Conservation (phyloP, 352 stramenopile species). For the Phytophthora syringae region DNA sequence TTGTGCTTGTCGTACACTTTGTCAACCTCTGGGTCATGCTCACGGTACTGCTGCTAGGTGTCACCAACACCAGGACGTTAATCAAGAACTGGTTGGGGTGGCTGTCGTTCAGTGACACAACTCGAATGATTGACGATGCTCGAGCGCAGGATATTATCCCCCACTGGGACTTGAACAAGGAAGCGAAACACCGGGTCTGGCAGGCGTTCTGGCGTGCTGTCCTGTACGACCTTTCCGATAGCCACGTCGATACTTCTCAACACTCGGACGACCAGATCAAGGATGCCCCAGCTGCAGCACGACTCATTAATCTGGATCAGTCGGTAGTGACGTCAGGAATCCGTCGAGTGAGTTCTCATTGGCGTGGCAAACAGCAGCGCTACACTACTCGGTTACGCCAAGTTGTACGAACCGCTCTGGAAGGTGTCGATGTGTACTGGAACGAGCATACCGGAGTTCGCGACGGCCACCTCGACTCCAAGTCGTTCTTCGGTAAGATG, state of each 20-base stretch:
- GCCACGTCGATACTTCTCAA: conserved; percentile 1
- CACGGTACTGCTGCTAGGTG: conserved; percentile 35
- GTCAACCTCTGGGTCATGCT: conserved; percentile 47
- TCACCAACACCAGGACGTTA: conserved; percentile 32
- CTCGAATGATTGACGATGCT: conserved; percentile 35
- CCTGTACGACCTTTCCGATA: conserved; percentile 34
- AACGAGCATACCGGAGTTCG: conserved; percentile 31
- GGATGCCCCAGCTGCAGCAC: conserved; percentile 17
- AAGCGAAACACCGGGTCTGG: conserved; percentile 54
- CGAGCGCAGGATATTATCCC: conserved; percentile 30
- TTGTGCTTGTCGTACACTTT: conserved; percentile 48
- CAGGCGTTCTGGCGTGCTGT: conserved; percentile 52
- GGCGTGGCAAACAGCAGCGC: conserved; percentile 31
- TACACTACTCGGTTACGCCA: conserved; percentile 35
- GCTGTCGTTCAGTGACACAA: conserved; percentile 51
- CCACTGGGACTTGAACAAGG: conserved; percentile 48
- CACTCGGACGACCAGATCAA: conserved; percentile 3
- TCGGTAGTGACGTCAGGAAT: conserved; percentile 37
- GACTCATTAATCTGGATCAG: conserved; percentile 28
- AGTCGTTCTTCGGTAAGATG: conserved; percentile 53
- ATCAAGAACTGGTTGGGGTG: conserved; percentile 47
- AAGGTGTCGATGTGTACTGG: conserved; percentile 59
- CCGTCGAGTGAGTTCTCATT: conserved; percentile 43
- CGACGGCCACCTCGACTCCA: conserved; percentile 44
- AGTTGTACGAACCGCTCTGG: conserved; percentile 31